Base-by-base conservation (phyloP, 1,284 basidiomycete species). In the Peniophora sp. region DNA sequence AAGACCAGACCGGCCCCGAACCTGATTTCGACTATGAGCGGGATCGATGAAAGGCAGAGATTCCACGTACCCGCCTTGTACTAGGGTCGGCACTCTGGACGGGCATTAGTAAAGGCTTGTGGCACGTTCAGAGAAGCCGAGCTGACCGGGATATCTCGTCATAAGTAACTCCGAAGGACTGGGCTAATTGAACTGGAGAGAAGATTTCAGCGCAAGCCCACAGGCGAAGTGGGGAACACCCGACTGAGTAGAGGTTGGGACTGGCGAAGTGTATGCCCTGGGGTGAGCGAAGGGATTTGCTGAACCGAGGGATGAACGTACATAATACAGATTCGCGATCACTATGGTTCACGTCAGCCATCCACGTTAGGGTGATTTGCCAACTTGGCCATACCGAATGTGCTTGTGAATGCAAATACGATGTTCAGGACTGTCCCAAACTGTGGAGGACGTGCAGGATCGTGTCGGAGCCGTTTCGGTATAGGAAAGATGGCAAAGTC, bases 401-500 rank as follows among this genome's bases (percentile, higher is more conserved):
- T 87, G 57, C 81, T 79, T 15, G 76, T 78, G 51, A 84, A 68
- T 8, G 82, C 85, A 58, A 89, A 88, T 0, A 78, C 70, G 10
- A 68, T 58, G 51, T 87, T 88, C 53, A 88, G 65, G 47, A 75
- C 48, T 37, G 81, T 51, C 1, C 81, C 80, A 59, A 86, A 88
- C 44, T 78, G 69, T 44, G 78, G 77, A 0, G 81, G 80, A 34
- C 68, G 71, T 3, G 71, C 58, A 1, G 81, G 77, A 65, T 86
- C 68, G 58, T 84, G 81, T 35, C 76, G 79, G 14, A 85, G 68
- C 46, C 70, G 66, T 52, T 61, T 67, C 0, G 86, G 87, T 23
- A 89, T 85, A 0, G 84, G 84, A 9, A 89, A 56, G 53, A 88
- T 70, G 5, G 78, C 75, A 55, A 87, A 78, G 56, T 85, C 81